Conservation (phyloP, 164 flowering plant species). For the Nelumbo lutea region DNA sequence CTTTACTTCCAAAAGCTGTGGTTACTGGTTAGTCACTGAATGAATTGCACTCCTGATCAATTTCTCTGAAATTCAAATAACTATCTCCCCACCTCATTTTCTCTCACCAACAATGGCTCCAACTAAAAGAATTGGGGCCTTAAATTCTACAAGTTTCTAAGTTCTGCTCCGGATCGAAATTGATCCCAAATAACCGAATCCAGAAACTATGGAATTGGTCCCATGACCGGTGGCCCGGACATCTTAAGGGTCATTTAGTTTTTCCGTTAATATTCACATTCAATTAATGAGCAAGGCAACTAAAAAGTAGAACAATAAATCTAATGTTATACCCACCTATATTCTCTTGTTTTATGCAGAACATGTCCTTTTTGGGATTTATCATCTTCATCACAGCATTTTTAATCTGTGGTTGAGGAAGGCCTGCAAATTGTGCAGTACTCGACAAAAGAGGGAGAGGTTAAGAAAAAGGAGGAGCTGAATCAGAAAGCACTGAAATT, state of each 20-base stretch:
- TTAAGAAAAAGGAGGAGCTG: slow-evolving; percentile 1
- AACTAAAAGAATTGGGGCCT: no score
- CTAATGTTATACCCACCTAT: not conserved
- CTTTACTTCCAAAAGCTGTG: no score
- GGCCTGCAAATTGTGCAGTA: not conserved
- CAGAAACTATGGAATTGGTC: no score
- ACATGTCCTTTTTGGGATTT: slow-evolving; percentile 12
- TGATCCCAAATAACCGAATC: no score
- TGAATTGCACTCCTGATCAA: slow-evolving; percentile 1
- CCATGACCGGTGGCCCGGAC: no score
- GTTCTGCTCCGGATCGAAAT: no score
- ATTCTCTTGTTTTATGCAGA: slow-evolving; percentile 25
- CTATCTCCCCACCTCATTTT: no score
- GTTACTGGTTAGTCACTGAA: no score
- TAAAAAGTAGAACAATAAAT: not conserved
- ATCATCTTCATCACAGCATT: slow-evolving; percentile 20
- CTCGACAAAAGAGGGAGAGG: slow-evolving; percentile 5
- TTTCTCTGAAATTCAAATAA: no score
- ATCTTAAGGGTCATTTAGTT: no score
- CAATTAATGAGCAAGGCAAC: not conserved
- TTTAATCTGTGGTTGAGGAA: slow-evolving; percentile 19
- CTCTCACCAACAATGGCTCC: no score
- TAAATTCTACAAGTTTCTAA: no score
- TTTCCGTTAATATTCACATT: not conserved
- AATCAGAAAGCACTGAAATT: not conserved